Evolutionary conservation across 441 rosid genomes (phyloP), one percentile per base, ranked within the genome.

Genomic region (Arabidopsis hybrid): DNA sequence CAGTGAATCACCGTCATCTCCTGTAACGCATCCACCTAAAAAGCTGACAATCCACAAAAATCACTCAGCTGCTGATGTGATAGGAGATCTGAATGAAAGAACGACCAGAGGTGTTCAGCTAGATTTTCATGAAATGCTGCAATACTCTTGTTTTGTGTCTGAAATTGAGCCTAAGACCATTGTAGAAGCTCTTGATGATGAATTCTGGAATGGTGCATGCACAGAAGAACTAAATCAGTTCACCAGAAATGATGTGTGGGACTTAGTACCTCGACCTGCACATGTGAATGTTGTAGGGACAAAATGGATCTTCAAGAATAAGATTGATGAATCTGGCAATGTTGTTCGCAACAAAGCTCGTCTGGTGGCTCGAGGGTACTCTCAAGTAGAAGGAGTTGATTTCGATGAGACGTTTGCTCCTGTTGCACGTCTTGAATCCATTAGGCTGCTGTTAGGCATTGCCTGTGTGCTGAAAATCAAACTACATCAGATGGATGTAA

Each of bases 131-230:
- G 42, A 38, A 38, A 38, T 38, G 42, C 4, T 38, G 2, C 11
- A 38, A 6, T 4, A 38, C 1, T 8, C 42, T 0, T 38, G 42
- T 8, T 38, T 38, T 38, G 42, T 38, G 3, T 38, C 42, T 10
- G 0, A 2, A 0, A n/a, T 35, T 35, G 46, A 42, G 0, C n/a
- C 12, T 4, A 5, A 21, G 1, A 8, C 11, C 8, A 2, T 9
- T 1, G 2, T 0, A 0, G 42, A 2, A 0, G n/a, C 45, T 1
- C 1, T 40, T 0, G 1, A 0, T 1, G 45, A 40, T 40, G 13
- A 11, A 10, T 42, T 3, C 7, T 52, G 6, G 57, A 1, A 1
- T 1, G 0, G 0, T 3, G 8, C 35, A 0, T 9, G 2, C 2
- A n/a, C 26, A 1, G 32, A 52, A 0, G 35, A 52, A 2, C 0